phyloP scores from a whole-genome alignment of 2,329 filamentous ascomycete species.

The Colletotrichum gloeosporioides region DNA sequence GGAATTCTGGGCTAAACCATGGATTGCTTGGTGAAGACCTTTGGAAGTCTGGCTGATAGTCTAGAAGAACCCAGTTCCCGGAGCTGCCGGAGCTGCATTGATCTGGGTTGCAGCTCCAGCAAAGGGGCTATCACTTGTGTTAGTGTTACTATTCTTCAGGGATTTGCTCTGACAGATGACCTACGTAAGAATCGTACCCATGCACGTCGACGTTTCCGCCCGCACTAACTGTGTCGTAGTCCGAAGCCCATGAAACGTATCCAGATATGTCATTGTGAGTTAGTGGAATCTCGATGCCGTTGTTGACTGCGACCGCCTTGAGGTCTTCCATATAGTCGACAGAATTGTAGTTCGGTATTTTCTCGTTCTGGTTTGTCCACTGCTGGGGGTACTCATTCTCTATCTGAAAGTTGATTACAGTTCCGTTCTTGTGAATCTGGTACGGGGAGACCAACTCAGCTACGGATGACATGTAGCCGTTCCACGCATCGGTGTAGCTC shows the following conservation, averaged over 20 bases:
- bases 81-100: background rate
- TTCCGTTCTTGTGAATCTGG: slow-evolving; percentile 77
- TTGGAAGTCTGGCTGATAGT: slow-evolving; percentile 35
- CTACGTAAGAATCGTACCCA: background rate
- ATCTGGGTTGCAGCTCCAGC: background rate
- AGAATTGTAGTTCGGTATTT: slow-evolving; percentile 57
- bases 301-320: slow-evolving; percentile 59
- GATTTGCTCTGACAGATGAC: background rate
- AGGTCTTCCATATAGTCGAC: background rate
- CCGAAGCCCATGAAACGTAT: background rate
- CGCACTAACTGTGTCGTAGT: slow-evolving; percentile 1
- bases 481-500: slow-evolving; percentile 32
- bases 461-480: slow-evolving; percentile 50
- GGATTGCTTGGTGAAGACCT: background rate
- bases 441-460: slow-evolving; percentile 50
- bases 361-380: slow-evolving; percentile 69
- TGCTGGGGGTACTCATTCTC: slow-evolving; percentile 68
- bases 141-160: background rate
- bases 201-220: slow-evolving; percentile 43
- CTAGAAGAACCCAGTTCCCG: slow-evolving; percentile 12
- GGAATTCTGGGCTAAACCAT: background rate
- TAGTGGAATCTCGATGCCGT: slow-evolving; percentile 72
- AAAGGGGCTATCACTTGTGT: background rate
- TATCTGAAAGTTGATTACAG: slow-evolving; percentile 72
- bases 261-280: slow-evolving; percentile 66